phyloP scores from a whole-genome alignment of 108 stramenopile genomes.

The Nitzschia sp. region DNA sequence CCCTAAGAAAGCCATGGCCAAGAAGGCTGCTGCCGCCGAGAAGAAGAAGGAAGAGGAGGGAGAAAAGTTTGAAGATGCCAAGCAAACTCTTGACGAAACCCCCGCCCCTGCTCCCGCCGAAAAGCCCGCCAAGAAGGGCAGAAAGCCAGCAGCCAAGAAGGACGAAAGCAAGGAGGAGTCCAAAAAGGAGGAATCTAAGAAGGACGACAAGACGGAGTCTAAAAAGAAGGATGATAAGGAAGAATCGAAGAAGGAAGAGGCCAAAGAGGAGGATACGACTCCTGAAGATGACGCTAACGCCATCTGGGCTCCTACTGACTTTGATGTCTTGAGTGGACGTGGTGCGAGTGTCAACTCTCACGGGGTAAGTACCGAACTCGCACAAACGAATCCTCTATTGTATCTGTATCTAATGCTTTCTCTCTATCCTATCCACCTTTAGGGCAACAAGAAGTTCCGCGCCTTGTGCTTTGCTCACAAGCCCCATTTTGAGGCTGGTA shows the following conservation, averaged over 20 bases:
- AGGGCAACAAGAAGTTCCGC: conserved; percentile 64
- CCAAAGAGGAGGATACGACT: neutral
- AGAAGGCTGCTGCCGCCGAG: neutral
- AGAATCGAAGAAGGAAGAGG: neutral
- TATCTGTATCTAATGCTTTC: neutral
- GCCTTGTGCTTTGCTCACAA: conserved; percentile 63
- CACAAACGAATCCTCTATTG: neutral
- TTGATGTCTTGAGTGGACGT: conserved; percentile 64
- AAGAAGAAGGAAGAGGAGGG: neutral
- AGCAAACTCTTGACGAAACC: too few species aligned
- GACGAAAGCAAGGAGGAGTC: neutral
- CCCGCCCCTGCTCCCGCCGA: too few species aligned
- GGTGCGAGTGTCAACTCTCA: conserved; percentile 77
- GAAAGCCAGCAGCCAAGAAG: neutral
- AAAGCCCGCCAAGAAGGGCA: neutral
- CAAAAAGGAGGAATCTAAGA: neutral
- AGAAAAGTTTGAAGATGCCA: neutral
- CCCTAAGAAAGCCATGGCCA: neutral
- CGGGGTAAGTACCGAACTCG: neutral
- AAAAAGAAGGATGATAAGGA: neutral
- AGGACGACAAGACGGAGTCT: neutral
- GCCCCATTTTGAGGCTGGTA: conserved; percentile 58
- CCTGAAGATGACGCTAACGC: conserved; percentile 7
- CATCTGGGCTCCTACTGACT: conserved; percentile 36
- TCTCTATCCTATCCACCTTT: neutral